Evolutionary conservation across 495 filamentous ascomycete species (phyloP).

Genomic region (Penicillium longicatenatum): DNA sequence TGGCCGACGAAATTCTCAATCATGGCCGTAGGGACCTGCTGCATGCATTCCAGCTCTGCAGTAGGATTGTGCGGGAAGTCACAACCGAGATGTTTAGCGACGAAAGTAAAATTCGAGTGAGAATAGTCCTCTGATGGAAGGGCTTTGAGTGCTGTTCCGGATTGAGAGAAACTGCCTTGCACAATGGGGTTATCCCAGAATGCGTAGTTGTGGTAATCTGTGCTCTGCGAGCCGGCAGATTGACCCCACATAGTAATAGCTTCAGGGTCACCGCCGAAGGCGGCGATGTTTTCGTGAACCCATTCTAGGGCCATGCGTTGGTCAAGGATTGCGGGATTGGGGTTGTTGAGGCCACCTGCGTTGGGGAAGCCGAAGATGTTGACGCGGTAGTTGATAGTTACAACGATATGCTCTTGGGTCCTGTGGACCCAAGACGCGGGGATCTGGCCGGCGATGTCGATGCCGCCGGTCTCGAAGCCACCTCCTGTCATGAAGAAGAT

Average conservation of each 20-base stretch:
- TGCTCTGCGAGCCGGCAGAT: constrained; percentile 20
- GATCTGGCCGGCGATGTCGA: constrained; percentile 11
- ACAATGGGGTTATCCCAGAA: too few relatives aligned
- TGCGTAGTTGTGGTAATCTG: constrained; percentile 18
- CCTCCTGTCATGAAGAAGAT: constrained; percentile 17
- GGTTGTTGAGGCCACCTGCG: constrained; percentile 11
- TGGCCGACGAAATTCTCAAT: too few relatives aligned
- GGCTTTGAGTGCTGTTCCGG: too few relatives aligned
- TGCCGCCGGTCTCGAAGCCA: constrained; percentile 13
- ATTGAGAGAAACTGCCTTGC: too few relatives aligned
- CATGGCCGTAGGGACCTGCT: constrained; percentile 21
- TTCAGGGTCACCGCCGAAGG: constrained; percentile 28
- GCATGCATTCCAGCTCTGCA: constrained; percentile 48
- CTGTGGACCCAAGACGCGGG: constrained; percentile 12
- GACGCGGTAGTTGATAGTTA: constrained; percentile 21
- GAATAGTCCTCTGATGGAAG: too few relatives aligned
- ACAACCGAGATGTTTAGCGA: constrained; percentile 44
- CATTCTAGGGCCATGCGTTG: constrained; percentile 57
- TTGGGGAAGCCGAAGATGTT: constrained; percentile 22
- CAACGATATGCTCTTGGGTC: constrained; percentile 19
- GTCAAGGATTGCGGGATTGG: constrained; percentile 58
- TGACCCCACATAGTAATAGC: constrained; percentile 47
- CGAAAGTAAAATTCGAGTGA: constrained; percentile 34
- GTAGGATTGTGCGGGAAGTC: constrained; percentile 19
- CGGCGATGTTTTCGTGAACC: constrained; percentile 19